Base-by-base conservation (phyloP, 2,329 filamentous ascomycete genomes). In the Beauveria sp. region DNA sequence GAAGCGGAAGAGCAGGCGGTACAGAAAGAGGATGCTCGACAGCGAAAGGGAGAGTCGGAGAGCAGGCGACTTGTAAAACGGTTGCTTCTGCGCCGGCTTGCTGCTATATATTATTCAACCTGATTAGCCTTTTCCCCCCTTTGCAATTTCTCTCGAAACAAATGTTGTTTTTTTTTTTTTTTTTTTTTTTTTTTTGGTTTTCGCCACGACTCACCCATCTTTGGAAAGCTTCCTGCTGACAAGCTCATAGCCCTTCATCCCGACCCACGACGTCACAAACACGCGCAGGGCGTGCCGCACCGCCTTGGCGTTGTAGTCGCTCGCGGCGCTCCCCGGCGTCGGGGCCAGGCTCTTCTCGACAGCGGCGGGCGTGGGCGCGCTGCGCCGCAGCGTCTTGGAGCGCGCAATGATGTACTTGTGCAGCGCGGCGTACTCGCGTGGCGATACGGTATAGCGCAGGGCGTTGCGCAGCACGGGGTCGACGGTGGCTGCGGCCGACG, bases 1-100 rank as follows among this genome's bases (percentile, higher is more conserved):
- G 79, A 98, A 96, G 63, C 93, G 90, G 76, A 93, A 91, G 28
- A 98, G 85, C 1, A 96, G 80, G 34, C 95, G 86, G 73, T 99
- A 95, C 64, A 96, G 85, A 49, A 98, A 85, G 22, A 98, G 82
- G 65, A 97, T 91, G 3, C 90, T 83, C 18, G 92, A 93, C 16
- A 97, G 81, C 0, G 91, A 95, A 9, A 93, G 79, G 0, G 92
- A 93, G 10, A 96, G 80, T 60, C 92, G 85, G 56, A 95, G 78
- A 26, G 89, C 88, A 0, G 87, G 80, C 0, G 87, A 91, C 64
- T 82, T 84, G 75, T 84, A 81, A 18, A 86, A 75, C 0, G 83
- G 79, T 47, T 81, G 75, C 67, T 81, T 84, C 67, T 80, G 72
- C 60, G 68, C 49, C 57, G n/a, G 66, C 62, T 14, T 70, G n/a